A percentile compares a stretch with the other conserved stretches of the same genome.
phyloP scores from a whole-genome alignment of 495 filamentous ascomycete genomes.

The Bombardia bombarda region DNA sequence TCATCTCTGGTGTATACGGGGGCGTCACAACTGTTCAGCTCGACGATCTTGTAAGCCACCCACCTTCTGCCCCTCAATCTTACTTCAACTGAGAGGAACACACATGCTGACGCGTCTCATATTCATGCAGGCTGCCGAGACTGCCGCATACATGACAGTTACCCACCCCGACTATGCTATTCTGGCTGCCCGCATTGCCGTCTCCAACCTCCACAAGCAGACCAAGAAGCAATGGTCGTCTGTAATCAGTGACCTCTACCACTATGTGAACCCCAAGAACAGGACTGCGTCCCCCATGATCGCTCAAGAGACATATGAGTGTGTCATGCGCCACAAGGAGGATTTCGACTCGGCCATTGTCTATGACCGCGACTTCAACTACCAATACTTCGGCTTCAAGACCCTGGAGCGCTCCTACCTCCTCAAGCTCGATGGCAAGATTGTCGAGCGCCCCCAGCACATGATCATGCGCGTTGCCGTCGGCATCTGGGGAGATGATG shows the following conservation, averaged over 20 bases:
- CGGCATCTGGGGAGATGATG: conserved; percentile 88
- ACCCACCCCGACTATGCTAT: conserved; percentile 99
- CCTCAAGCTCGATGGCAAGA: conserved; percentile 82
- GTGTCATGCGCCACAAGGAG: conserved; percentile 87
- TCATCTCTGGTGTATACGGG: conserved; percentile 98
- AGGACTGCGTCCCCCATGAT: conserved; percentile 83
- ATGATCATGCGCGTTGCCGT: conserved; percentile 99
- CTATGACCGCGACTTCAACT: conserved; percentile 99
- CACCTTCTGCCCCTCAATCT: neutral
- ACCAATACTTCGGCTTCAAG: conserved; percentile 99
- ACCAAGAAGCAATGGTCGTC: conserved; percentile 98
- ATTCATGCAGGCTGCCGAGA: conserved; percentile 79
- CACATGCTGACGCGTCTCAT: neutral
- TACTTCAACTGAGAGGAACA: conserved; percentile 2
- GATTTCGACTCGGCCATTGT: conserved; percentile 98
- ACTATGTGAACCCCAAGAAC: conserved; percentile 97
- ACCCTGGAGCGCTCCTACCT: conserved; percentile 97
- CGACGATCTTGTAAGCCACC: conserved; percentile 77
- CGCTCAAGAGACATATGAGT: conserved; percentile 76
- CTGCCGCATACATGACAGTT: conserved; percentile 98
- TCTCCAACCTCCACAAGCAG: conserved; percentile 99
- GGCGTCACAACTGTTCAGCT: conserved; percentile 93
- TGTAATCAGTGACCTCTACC: conserved; percentile 85
- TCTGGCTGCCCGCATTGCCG: conserved; percentile 94
- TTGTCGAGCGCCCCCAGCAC: conserved; percentile 94